Evolutionary conservation across 495 filamentous ascomycete species (phyloP).

Genomic region (Penicillium roqueforti): DNA sequence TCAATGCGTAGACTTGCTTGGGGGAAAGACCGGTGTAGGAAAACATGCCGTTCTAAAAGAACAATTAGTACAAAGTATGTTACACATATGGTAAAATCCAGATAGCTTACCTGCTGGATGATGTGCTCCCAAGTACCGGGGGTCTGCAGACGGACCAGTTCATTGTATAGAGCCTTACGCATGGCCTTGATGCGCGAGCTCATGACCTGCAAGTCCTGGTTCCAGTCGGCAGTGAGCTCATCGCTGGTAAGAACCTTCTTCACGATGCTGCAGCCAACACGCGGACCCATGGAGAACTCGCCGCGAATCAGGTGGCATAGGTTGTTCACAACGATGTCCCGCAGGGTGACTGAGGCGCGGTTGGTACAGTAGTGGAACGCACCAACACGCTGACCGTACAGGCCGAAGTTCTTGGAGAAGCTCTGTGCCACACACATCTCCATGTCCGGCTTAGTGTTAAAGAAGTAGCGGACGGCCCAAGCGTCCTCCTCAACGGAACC

Average conservation of each 20-base stretch:
- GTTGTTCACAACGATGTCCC: slow-evolving; percentile 39
- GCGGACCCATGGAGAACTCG: slow-evolving; percentile 48
- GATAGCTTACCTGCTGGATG: slow-evolving; percentile 37
- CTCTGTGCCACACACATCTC: slow-evolving; percentile 50
- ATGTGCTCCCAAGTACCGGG: slow-evolving; percentile 51
- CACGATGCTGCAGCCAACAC: slow-evolving; percentile 47
- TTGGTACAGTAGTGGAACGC: slow-evolving; percentile 46
- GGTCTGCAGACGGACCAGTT: slow-evolving; percentile 39
- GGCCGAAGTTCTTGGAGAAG: slow-evolving; percentile 55
- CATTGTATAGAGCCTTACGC: slow-evolving; percentile 43
- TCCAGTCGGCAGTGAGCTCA: slow-evolving; percentile 43
- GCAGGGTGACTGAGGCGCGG: slow-evolving; percentile 28
- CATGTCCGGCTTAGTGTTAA: slow-evolving; percentile 45
- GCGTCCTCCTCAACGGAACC: slow-evolving; percentile 50
- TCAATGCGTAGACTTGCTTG: slow-evolving; percentile 42
- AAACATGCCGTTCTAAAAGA: slow-evolving; percentile 50
- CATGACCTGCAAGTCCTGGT: slow-evolving; percentile 47
- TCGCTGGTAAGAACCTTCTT: slow-evolving; percentile 44
- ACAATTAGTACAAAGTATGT: slow-evolving; percentile 7
- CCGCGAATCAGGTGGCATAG: slow-evolving; percentile 46
- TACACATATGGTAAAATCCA: background rate
- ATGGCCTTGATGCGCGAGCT: slow-evolving; percentile 48
- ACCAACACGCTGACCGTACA: slow-evolving; percentile 51
- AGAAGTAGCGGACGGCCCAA: slow-evolving; percentile 53
- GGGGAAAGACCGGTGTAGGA: slow-evolving; percentile 47